Evolutionary conservation across 441 rosid species (phyloP).

Genomic region (Dalechampia spathulata): DNA sequence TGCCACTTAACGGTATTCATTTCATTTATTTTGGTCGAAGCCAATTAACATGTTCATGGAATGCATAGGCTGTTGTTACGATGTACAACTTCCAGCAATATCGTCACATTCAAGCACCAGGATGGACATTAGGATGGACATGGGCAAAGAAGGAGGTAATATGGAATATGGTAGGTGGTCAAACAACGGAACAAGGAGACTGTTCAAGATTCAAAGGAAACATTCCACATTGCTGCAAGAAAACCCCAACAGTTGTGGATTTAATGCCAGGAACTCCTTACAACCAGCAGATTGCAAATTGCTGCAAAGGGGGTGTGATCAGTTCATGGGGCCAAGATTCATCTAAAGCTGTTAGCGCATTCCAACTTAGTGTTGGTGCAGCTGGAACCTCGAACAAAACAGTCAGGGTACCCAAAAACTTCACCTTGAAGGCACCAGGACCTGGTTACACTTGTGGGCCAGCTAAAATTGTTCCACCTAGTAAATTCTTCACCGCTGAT

Average conservation of each 20-base stretch:
- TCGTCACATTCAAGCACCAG: constrained; percentile 75
- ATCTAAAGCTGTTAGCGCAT: constrained; percentile 41
- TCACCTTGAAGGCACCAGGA: constrained; percentile 63
- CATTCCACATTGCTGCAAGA: no score
- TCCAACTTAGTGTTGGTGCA: no score
- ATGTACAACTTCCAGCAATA: constrained; percentile 75
- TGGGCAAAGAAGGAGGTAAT: constrained; percentile 77
- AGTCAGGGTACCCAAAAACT: no score
- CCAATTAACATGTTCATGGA: constrained; percentile 2
- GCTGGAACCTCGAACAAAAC: no score
- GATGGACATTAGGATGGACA: constrained; percentile 77
- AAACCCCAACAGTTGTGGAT: constrained; percentile 63
- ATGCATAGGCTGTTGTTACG: constrained; percentile 57
- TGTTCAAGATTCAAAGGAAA: constrained; percentile 75
- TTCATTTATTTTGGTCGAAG: constrained; percentile 1
- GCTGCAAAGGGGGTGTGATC: constrained; percentile 80
- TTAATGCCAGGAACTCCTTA: constrained; percentile 73
- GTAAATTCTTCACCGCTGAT: constrained; percentile 40
- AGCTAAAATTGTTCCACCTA: constrained; percentile 43
- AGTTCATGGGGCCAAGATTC: constrained; percentile 73
- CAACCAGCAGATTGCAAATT: constrained; percentile 59
- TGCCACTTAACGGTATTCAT: not conserved
- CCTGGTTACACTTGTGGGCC: constrained; percentile 81
- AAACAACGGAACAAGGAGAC: constrained; percentile 78
- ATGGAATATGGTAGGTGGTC: constrained; percentile 70